Conservation (phyloP, 2,329 filamentous ascomycete species). For the Xylariomycetidae sp. region DNA sequence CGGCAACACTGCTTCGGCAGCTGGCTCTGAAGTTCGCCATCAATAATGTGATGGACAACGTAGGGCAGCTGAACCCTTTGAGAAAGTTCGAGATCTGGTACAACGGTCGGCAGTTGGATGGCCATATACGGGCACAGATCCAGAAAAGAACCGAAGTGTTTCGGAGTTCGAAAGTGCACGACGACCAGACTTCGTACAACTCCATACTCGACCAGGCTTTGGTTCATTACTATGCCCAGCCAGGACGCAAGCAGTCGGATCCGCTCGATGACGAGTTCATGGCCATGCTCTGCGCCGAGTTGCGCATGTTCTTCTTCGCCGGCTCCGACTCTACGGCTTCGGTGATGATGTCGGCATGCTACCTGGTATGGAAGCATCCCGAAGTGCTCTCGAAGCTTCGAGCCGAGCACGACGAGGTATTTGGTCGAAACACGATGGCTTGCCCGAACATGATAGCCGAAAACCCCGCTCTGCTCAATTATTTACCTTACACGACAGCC, state of each 20-base stretch:
- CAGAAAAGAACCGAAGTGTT: slow-evolving; percentile 17
- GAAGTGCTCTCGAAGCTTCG: slow-evolving; percentile 22
- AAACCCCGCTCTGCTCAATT: slow-evolving; percentile 41
- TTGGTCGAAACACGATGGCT: slow-evolving; percentile 35
- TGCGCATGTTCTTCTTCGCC: slow-evolving; percentile 32
- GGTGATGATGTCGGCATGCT: slow-evolving; percentile 25
- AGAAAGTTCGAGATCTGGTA: slow-evolving; percentile 24
- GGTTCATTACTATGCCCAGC: slow-evolving; percentile 23
- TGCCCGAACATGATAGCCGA: slow-evolving; percentile 33
- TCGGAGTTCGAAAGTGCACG: slow-evolving; percentile 13
- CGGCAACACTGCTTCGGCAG: slow-evolving; percentile 24
- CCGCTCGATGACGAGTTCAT: slow-evolving; percentile 22
- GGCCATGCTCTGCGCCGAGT: slow-evolving; percentile 23
- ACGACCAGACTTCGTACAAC: slow-evolving; percentile 18
- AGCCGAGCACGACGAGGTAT: slow-evolving; percentile 45
- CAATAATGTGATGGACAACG: slow-evolving; percentile 20
- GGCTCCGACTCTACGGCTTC: slow-evolving; percentile 33
- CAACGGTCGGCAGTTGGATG: slow-evolving; percentile 25
- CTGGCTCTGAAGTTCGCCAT: slow-evolving; percentile 20
- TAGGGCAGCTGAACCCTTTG: slow-evolving; percentile 25
- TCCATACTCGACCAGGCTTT: slow-evolving; percentile 28
- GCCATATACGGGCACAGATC: slow-evolving; percentile 24
- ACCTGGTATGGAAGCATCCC: slow-evolving; percentile 25
- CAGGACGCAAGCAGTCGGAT: slow-evolving; percentile 11
- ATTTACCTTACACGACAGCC: slow-evolving; percentile 46